Evolutionary conservation across 2,329 filamentous ascomycete genomes (phyloP), one percentile per base, ranked within the genome.

Genomic region (Botrytis porri): DNA sequence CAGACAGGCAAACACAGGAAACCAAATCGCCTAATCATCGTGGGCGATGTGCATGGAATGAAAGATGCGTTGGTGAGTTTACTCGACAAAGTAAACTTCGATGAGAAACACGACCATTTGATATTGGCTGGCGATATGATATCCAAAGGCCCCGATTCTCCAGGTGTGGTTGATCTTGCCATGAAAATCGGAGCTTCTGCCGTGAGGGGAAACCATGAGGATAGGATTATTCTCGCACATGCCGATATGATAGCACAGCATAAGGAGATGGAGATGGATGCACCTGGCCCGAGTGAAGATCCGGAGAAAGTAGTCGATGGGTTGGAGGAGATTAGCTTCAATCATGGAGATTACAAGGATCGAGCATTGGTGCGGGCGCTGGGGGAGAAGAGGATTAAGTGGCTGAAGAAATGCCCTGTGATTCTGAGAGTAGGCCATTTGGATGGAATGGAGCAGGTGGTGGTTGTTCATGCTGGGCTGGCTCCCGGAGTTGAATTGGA

Each of bases 11-110:
- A 83, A 5, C 63, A 78, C 39, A 73, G 80, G 32, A 83, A 84
- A 54, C 78, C 83, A 35, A 88, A 87, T 71, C 86, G 94, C 29
- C 84, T 99, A 37, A 85, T 98, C 48, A 86, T 98, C 74, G 86
- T 98, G 48, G 95, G 96, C 71, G 96, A 99, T 83, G 93, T 98
- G 22, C 95, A 98, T 83, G 96, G 96, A 66, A 96, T 96, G 84
- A 89, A 89, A 77, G 81, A 87, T 20, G 88, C 94, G 75, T 85
- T 93, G 80, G 83, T 85, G 80, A 80, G 85, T 25, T 85, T 98
- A 20, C 86, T 98, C 39, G 81, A 86, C 8, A 90, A 93, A 79
- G 84, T 92, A 35, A 80, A 85, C 25, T 95, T 93, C 82, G 82
- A 91, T 74, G 80, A 83, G 39, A 83, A 85, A 22, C 84, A 83